Percentiles rank a stretch among this genome's conserved stretches.
Evolutionary conservation across 306 rosid species (phyloP).

Genomic region (Sicyos baderoa): DNA sequence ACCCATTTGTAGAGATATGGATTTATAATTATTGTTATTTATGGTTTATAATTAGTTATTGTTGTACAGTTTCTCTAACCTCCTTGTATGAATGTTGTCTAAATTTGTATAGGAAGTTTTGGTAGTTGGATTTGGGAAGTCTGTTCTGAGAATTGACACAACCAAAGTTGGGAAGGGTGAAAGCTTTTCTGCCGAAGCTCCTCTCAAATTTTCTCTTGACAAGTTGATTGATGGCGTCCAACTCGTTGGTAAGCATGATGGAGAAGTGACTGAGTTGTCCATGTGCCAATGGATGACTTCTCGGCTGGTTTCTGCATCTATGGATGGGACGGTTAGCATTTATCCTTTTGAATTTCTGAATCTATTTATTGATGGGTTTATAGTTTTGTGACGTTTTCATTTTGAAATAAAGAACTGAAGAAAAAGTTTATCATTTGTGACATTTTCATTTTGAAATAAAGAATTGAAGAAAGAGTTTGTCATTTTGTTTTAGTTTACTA

Average conservation of each 20-base stretch:
- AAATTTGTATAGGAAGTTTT: conserved; percentile 62
- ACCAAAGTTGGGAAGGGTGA: conserved; percentile 78
- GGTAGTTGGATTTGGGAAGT: conserved; percentile 82
- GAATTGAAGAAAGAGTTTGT: neutral
- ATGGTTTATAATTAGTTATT: neutral
- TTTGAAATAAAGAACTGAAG: neutral
- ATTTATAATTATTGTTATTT: neutral
- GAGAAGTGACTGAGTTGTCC: conserved; percentile 90
- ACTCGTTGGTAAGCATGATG: conserved; percentile 85
- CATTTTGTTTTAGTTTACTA: neutral
- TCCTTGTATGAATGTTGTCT: conserved; percentile 17
- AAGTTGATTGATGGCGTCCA: conserved; percentile 91
- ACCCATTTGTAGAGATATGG: neutral
- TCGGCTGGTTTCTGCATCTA: conserved; percentile 87
- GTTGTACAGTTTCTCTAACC: conserved; percentile 13
- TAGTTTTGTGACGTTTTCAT: neutral
- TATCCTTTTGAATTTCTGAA: neutral
- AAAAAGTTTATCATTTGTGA: neutral
- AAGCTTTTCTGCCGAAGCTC: conserved; percentile 60
- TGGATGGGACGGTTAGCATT: conserved; percentile 86
- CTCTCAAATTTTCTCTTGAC: conserved; percentile 67
- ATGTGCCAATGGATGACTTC: conserved; percentile 99
- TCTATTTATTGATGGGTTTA: neutral
- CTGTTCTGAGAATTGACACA: conserved; percentile 77
- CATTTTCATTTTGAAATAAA: conserved; percentile 3